phyloP scores from a whole-genome alignment of 2,329 filamentous ascomycete genomes.

The Ilyonectria destructans region DNA sequence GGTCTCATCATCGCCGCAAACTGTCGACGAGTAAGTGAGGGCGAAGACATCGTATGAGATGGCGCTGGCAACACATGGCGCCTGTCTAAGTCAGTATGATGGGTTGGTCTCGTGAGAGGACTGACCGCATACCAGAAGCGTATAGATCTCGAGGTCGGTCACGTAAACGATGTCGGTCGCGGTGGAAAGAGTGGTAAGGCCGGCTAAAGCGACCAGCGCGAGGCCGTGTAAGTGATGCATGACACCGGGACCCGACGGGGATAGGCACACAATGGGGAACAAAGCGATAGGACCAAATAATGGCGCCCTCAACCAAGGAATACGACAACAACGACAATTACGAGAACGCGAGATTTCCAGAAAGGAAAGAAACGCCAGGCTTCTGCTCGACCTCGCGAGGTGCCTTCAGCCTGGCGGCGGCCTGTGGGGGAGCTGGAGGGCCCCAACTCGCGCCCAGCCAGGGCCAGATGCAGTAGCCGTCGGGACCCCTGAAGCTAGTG shows the following conservation, averaged over 20 bases:
- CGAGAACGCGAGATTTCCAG: slow-evolving; percentile 26
- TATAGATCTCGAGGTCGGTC: slow-evolving; percentile 62
- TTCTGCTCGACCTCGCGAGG: slow-evolving; percentile 25
- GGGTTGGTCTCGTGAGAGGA: too few species aligned
- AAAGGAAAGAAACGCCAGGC: slow-evolving; percentile 25
- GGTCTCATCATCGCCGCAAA: slow-evolving; percentile 62
- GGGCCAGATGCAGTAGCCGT: slow-evolving; percentile 38
- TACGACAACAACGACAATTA: slow-evolving; percentile 2
- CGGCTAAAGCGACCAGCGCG: slow-evolving; percentile 23
- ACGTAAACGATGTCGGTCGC: slow-evolving; percentile 58
- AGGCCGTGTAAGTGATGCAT: slow-evolving; percentile 46
- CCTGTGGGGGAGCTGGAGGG: slow-evolving; percentile 33
- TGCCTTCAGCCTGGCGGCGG: slow-evolving; percentile 23
- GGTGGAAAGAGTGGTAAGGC: slow-evolving; percentile 25
- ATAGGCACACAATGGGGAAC: slow-evolving; percentile 7
- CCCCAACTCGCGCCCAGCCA: slow-evolving; percentile 35
- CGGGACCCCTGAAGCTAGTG: slow-evolving; percentile 48
- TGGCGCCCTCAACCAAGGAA: slow-evolving; percentile 23
- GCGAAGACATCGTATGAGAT: slow-evolving; percentile 61
- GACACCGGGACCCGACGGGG: slow-evolving; percentile 4
- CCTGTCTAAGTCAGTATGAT: slow-evolving; percentile 54
- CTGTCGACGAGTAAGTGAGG: slow-evolving; percentile 57
- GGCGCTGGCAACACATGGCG: slow-evolving; percentile 66
- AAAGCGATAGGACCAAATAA: slow-evolving; percentile 15
- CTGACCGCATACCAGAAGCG: slow-evolving; percentile 55